Base-by-base conservation (phyloP, 306 rosid genomes). In the Pterocarpus santalinus region DNA sequence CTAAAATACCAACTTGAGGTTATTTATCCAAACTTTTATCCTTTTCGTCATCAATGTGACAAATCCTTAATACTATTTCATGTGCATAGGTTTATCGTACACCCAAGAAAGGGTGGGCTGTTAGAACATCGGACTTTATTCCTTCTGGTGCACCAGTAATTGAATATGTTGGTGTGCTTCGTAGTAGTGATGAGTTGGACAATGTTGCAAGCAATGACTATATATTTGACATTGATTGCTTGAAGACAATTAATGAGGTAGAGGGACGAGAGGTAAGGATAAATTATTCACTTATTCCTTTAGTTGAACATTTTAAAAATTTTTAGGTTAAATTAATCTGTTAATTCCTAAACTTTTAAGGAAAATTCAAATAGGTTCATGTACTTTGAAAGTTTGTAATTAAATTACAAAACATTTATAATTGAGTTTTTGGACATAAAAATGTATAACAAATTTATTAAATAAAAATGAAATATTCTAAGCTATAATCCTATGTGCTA, bases 51-150 rank as follows among this genome's bases (percentile, higher is more conserved):
- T 8, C 3, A 36, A 64, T 65, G 34, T 57, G 13, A 14, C 14
- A 11, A 6, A 74, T 38, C 14, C 72, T 66, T 16, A 44, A 68
- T 2, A 16, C 28, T 34, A 33, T 80, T 80, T 43, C 9, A 53
- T 47, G 17, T 67, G 32, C 7, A 15, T 4, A 80, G 78, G 83
- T 80, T 71, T 80, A 17, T 61, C 71, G 83, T 13, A 80, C 83
- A 0, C 8, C 41, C 28, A 69, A 51, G 0, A 80, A 80, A 72
- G 84, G 79, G 2, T 80, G 79, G 67, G 78, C 5, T 28, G 58
- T 80, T 8, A 72, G 73, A 72, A 28, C 73, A 62, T 16, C 35
- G 46, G 57, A 80, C 12, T 63, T 9, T 7, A 51, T 80, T 41
- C 79, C 58, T 13, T n/a, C 53, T 0, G 73, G 79, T 30, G 83